Evolutionary conservation across 2,329 filamentous ascomycete genomes (phyloP).

Genomic region (Clathrospora elynae): DNA sequence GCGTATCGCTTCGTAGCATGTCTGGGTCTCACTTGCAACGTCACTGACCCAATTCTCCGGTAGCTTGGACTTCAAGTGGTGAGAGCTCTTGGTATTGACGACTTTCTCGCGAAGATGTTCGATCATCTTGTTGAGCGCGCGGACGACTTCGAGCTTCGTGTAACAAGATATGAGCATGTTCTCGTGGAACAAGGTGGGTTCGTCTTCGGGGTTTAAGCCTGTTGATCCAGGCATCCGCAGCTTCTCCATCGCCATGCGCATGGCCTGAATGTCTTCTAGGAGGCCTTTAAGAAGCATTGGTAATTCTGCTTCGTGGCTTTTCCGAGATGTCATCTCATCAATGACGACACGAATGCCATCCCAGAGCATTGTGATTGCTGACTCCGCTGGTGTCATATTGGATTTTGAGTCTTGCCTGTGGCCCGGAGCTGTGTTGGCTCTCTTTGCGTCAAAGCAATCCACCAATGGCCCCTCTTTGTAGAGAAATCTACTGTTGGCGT

Average conservation of each 20-base stretch:
- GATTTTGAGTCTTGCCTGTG: background rate
- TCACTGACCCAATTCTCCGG: slow-evolving; percentile 23
- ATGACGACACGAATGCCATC: background rate
- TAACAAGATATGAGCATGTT: slow-evolving; percentile 31
- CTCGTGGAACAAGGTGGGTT: slow-evolving; percentile 29
- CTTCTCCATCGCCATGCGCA: slow-evolving; percentile 20
- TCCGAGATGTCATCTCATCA: background rate
- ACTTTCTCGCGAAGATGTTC: slow-evolving; percentile 25
- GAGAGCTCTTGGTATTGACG: slow-evolving; percentile 22
- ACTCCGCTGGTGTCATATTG: slow-evolving; percentile 9
- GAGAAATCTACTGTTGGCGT: slow-evolving; percentile 18
- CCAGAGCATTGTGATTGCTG: slow-evolving; percentile 1
- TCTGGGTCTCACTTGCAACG: slow-evolving; percentile 15
- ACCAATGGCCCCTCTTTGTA: slow-evolving; percentile 11
- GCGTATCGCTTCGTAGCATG: slow-evolving; percentile 21
- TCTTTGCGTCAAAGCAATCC: background rate
- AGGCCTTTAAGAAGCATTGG: slow-evolving; percentile 1
- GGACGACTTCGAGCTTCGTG: slow-evolving; percentile 31
- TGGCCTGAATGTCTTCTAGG: slow-evolving; percentile 3
- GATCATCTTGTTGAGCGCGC: slow-evolving; percentile 17
- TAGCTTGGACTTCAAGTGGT: slow-evolving; percentile 20
- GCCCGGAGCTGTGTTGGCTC: background rate
- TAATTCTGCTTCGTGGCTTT: background rate
- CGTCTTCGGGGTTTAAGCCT: slow-evolving; percentile 15
- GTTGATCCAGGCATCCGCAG: slow-evolving; percentile 12